phyloP scores from a whole-genome alignment of 2,329 filamentous ascomycete species.

The Cadophora luteo-olivacea region DNA sequence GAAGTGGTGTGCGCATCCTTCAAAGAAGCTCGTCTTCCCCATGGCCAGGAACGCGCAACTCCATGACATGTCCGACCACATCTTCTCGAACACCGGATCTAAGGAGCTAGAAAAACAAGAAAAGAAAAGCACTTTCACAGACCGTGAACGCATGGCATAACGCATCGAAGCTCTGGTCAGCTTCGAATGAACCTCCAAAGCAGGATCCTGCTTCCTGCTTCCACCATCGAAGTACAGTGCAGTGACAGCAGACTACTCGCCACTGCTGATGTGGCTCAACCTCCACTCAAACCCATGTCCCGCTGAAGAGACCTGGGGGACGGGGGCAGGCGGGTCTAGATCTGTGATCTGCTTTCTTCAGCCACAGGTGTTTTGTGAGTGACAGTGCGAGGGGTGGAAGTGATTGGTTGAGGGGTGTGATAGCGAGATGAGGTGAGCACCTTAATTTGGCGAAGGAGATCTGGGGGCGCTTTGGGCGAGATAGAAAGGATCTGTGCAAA shows the following conservation, averaged over 20 bases:
- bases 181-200: no score
- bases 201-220: neutral
- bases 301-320: slow-evolving; percentile 8
- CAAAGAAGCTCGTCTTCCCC: no score
- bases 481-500: neutral
- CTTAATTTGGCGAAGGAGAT: slow-evolving; percentile 19
- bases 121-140: neutral
- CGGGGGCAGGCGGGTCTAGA: slow-evolving; percentile 7
- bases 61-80: neutral
- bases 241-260: neutral
- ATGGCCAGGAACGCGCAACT: no score
- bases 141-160: no score
- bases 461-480: neutral
- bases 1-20: no score
- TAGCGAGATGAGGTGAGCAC: slow-evolving; percentile 17
- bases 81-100: neutral
- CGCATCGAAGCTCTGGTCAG: no score
- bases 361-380: slow-evolving; percentile 11
- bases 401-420: slow-evolving; percentile 7
- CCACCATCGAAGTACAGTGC: neutral
- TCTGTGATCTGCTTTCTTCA: slow-evolving; percentile 2
- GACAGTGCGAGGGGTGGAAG: neutral
- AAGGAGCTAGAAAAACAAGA: neutral
- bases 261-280: slow-evolving; percentile 25
- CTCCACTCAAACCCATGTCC: slow-evolving; percentile 22